Evolutionary conservation across 441 rosid species (phyloP).

Genomic region (Eruca vesicaria): DNA sequence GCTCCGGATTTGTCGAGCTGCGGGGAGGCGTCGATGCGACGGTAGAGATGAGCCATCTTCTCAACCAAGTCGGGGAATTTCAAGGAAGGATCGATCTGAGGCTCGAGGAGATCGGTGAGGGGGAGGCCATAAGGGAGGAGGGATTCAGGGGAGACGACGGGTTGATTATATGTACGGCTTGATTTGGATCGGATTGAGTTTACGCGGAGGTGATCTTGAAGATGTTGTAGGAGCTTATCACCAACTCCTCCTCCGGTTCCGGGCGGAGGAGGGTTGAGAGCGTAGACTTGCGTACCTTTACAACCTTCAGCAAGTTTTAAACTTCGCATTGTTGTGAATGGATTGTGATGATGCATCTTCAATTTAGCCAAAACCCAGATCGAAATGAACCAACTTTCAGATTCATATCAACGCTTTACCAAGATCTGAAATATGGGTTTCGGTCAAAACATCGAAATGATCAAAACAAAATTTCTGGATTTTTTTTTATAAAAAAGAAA

Average conservation of each 20-base stretch:
- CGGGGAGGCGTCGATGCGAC: conserved; percentile 51
- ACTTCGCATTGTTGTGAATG: conserved; percentile 81
- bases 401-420: conserved; percentile 9
- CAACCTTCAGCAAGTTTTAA: conserved; percentile 79
- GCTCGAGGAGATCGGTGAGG: conserved; percentile 66
- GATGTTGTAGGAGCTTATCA: conserved; percentile 63
- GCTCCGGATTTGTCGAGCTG: conserved; percentile 56
- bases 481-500: no score
- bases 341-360: conserved; percentile 82
- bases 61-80: conserved; percentile 70
- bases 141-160: conserved; percentile 37
- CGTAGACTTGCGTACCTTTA: conserved; percentile 71
- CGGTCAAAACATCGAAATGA: neutral
- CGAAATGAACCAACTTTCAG: neutral
- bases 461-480: neutral
- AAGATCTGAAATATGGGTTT: conserved; percentile 28
- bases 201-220: conserved; percentile 65
- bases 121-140: conserved; percentile 88
- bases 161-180: conserved; percentile 27
- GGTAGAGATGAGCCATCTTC: conserved; percentile 60
- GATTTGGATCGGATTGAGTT: conserved; percentile 59
- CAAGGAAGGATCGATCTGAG: conserved; percentile 67
- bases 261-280: conserved; percentile 46
- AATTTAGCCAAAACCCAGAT: conserved; percentile 12
- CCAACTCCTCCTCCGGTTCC: conserved; percentile 41